Evolutionary conservation across 192 early-diverging fungal genomes (phyloP).

Genomic region (Blastocladiella britannica): DNA sequence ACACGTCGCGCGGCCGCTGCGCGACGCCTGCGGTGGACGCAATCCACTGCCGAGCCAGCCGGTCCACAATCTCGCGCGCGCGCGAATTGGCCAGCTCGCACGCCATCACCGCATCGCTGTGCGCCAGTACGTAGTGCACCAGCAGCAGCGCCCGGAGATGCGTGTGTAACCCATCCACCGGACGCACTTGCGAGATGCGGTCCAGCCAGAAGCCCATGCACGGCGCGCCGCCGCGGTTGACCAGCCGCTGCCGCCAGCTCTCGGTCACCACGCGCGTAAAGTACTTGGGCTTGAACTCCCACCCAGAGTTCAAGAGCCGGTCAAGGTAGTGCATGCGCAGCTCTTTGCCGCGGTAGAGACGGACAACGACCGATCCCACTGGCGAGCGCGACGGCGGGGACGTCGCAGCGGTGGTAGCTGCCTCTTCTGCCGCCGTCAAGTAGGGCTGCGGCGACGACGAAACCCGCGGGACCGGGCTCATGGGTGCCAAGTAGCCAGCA

Average conservation of each 20-base stretch:
- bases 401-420: no score
- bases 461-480: no score
- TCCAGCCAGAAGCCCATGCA: background rate
- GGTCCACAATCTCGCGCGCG: background rate
- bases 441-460: no score
- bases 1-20: background rate
- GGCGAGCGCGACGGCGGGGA: no score
- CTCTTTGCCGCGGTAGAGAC: no score
- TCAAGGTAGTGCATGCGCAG: no score
- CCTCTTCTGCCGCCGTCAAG: no score
- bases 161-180: background rate
- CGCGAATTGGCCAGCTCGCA: background rate
- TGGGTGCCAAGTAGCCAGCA: no score
- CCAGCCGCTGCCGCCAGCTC: background rate
- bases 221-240: no score
- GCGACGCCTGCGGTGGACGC: no score
- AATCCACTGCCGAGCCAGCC: background rate
- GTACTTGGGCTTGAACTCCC: background rate
- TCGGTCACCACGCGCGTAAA: background rate
- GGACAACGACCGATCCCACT: no score
- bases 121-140: background rate
- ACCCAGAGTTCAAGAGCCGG: background rate
- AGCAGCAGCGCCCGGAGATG: background rate
- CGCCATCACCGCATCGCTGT: background rate
- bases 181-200: background rate